Base-by-base conservation (phyloP, 495 filamentous ascomycete genomes). In the Tuber calosporum region DNA sequence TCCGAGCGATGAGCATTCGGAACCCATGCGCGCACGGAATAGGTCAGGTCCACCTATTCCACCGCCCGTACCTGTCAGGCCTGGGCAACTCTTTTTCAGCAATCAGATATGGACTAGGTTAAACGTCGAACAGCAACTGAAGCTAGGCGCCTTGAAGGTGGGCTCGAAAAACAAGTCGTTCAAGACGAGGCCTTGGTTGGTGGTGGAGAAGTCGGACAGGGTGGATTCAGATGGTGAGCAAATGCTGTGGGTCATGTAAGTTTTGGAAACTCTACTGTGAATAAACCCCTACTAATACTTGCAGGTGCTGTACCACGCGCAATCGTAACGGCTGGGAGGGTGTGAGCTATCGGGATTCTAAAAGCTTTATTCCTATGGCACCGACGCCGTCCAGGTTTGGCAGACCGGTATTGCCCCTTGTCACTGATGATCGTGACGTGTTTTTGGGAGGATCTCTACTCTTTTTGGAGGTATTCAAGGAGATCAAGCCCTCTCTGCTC, bases 101-200 rank as follows among this genome's bases (percentile, higher is more conserved):
- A 78, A 78, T 36, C 76, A 73, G 22, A 69, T 73, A 26, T 73
- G 72, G 30, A 39, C 70, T 22, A 74, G 69, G 8, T 40, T 78
- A 19, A 73, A 74, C 38, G 66, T 77, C 1, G 70, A 77, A 8
- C 70, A 78, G 36, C 75, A 70, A 13, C 22, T 73, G 26, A 70
- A 75, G 41, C 67, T 77, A 43, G 70, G 74, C 42, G 70, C 74
- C 34, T 34, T 77, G 38, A 77, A 77, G 22, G 70, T 71, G 8
- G 76, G 74, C n/a, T 77, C 76, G 2, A 70, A 78, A 26, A 78
- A 77, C 22, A 78, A 77, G 62, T 77, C 74, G 9, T 71, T 70
- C 37, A 78, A 78, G 68, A 78, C 73, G 13, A 70, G 74, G 11
- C 76, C 76, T 20, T 78, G 75, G 75, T 66, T 77, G 1, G 76